Evolutionary conservation across 371 early-diverging fungal species (phyloP).

Genomic region (Rhizopus delemar): DNA sequence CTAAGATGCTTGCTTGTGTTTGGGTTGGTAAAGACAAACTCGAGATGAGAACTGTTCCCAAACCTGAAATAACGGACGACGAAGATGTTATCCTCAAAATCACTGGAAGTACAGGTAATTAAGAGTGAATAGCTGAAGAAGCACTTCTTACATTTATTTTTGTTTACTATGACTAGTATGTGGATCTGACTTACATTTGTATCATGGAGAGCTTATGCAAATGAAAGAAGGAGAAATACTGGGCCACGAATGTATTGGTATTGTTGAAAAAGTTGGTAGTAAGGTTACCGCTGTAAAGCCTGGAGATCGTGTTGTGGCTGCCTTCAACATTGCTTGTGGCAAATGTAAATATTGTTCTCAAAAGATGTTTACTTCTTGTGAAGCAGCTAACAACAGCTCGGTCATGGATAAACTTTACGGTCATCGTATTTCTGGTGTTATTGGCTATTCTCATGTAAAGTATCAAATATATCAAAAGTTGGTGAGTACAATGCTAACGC

Average conservation of each 20-base stretch:
- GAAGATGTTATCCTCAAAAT: constrained; percentile 58
- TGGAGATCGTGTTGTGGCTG: constrained; percentile 52
- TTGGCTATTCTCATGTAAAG: constrained; percentile 56
- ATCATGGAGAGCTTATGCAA: constrained; percentile 58
- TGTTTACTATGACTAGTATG: constrained; percentile 37
- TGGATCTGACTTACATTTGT: constrained; percentile 64
- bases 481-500: background rate
- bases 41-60: constrained; percentile 41
- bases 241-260: constrained; percentile 57
- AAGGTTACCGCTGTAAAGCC: constrained; percentile 42
- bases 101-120: constrained; percentile 43
- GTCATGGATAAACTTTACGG: constrained; percentile 63
- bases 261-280: constrained; percentile 44
- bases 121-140: background rate
- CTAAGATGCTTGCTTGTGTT: constrained; percentile 48
- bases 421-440: constrained; percentile 49
- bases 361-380: constrained; percentile 50
- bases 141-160: background rate
- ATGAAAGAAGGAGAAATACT: constrained; percentile 36
- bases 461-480: background rate
- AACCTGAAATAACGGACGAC: constrained; percentile 53
- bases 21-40: constrained; percentile 54
- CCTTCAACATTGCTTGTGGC: constrained; percentile 62
- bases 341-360: constrained; percentile 55
- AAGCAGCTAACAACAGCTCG: constrained; percentile 54